phyloP scores from a whole-genome alignment of 164 flowering plant genomes.

The Chimonanthus salicifolius region DNA sequence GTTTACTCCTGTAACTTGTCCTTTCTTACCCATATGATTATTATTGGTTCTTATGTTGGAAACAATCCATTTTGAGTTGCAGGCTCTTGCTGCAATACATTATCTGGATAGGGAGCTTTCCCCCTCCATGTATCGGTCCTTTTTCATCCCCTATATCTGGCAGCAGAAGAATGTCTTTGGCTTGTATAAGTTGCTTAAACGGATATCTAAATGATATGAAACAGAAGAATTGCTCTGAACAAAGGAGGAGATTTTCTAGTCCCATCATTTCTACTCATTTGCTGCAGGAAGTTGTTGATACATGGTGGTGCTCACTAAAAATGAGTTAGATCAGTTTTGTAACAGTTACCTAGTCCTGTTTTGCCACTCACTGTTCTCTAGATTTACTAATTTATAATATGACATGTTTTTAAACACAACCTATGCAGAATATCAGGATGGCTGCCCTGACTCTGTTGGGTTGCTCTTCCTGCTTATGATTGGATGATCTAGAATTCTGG shows the following conservation, averaged over 20 bases:
- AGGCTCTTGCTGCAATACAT: conserved; percentile 77
- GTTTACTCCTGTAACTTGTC: no score
- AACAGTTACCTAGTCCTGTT: neutral
- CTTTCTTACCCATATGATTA: no score
- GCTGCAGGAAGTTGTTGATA: neutral
- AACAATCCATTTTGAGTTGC: conserved; percentile 10
- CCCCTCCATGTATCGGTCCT: conserved; percentile 67
- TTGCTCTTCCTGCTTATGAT: neutral
- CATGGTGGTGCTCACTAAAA: neutral
- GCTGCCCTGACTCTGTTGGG: neutral
- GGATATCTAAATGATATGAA: conserved; percentile 33
- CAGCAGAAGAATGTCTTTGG: conserved; percentile 76
- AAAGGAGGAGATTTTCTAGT: neutral
- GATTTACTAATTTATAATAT: neutral
- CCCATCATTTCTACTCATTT: neutral
- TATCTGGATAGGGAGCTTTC: conserved; percentile 87
- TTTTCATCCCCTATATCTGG: conserved; percentile 89
- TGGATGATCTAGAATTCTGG: no score
- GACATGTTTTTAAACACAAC: neutral
- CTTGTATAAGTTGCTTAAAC: conserved; percentile 64
- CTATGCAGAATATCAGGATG: neutral
- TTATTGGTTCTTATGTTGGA: no score
- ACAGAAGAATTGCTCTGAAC: neutral
- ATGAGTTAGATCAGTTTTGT: neutral
- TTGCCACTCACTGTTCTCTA: no score